A percentile compares a stretch with the other conserved stretches of the same genome.
phyloP scores from a whole-genome alignment of 768 basidiomycete genomes.

The Pisolithus albus region DNA sequence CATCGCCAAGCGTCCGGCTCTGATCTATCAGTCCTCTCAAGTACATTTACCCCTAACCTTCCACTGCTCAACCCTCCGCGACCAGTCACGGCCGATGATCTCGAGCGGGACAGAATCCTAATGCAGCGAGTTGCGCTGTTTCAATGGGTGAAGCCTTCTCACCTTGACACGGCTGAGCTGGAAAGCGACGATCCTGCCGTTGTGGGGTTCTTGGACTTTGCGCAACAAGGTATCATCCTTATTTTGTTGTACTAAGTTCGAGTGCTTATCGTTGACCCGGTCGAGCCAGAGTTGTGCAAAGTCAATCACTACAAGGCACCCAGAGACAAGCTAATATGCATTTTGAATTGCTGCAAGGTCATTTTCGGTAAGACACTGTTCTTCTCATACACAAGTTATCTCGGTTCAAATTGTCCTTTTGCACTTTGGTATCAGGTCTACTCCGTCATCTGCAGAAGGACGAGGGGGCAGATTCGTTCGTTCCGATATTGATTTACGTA shows the following conservation, averaged over 20 bases:
- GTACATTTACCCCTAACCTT: conserved; percentile 89
- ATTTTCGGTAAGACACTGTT: conserved; percentile 74
- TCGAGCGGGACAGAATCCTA: conserved; percentile 91
- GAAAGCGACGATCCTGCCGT: conserved; percentile 43
- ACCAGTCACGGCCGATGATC: conserved; percentile 85
- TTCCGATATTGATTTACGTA: conserved; percentile 91
- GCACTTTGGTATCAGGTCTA: conserved; percentile 47
- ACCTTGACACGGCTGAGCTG: conserved; percentile 83
- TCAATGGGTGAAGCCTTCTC: conserved; percentile 81
- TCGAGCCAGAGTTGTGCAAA: conserved; percentile 72
- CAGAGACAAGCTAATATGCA: conserved; percentile 95
- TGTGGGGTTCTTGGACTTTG: conserved; percentile 82
- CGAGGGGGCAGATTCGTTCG: conserved; percentile 88
- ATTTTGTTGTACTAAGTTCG: background rate
- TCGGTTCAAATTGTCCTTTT: background rate
- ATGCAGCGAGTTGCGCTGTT: conserved; percentile 87
- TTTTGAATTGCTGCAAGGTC: conserved; percentile 97
- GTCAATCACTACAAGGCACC: conserved; percentile 99
- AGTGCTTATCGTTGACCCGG: background rate
- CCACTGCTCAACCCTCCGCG: conserved; percentile 57
- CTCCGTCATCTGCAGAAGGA: conserved; percentile 82
- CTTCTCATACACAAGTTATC: conserved; percentile 7
- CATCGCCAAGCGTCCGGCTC: background rate
- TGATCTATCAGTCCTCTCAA: conserved; percentile 26
- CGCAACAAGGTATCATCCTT: conserved; percentile 64